These are phyloP conservation scores for Haplographium delicatum DNA, from an alignment of 495 filamentous ascomycete genomes.

Conservation along the genomic window DNA sequence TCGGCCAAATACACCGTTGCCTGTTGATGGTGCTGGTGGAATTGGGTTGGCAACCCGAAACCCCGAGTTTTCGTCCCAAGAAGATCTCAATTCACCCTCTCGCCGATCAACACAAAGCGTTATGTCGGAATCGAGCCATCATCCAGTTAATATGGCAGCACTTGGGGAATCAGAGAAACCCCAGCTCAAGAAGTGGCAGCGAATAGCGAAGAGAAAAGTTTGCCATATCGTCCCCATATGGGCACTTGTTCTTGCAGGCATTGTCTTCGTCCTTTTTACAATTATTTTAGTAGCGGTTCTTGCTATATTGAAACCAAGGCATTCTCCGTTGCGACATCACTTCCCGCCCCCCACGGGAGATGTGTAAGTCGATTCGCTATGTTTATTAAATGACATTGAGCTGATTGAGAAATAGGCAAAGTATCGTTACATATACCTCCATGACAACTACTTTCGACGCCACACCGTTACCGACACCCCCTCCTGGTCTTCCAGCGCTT, in stretches of 20 bases:
- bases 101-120: constrained; percentile 46
- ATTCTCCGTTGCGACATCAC: constrained; percentile 21
- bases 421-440: constrained; percentile 30
- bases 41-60: constrained; percentile 48
- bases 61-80: constrained; percentile 49
- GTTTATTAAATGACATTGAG: not conserved
- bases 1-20: constrained; percentile 13
- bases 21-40: constrained; percentile 40
- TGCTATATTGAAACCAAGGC: constrained; percentile 21
- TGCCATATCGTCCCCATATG: constrained; percentile 65
- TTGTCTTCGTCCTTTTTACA: constrained; percentile 53
- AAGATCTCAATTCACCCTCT: constrained; percentile 41
- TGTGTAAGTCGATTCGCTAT: constrained; percentile 11
- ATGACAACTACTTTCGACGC: constrained; percentile 59
- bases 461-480: constrained; percentile 51
- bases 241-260: constrained; percentile 52
- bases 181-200: constrained; percentile 48
- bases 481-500: constrained; percentile 51
- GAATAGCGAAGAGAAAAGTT: constrained; percentile 49
- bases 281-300: constrained; percentile 57
- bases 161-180: constrained; percentile 38
- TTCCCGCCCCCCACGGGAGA: constrained; percentile 1
- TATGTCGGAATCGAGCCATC: constrained; percentile 37
- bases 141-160: constrained; percentile 37
- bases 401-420: constrained; percentile 21